These are phyloP conservation scores for Luffa aegyptiaca DNA, from an alignment of 306 rosid genomes.

Conservation along the genomic window DNA sequence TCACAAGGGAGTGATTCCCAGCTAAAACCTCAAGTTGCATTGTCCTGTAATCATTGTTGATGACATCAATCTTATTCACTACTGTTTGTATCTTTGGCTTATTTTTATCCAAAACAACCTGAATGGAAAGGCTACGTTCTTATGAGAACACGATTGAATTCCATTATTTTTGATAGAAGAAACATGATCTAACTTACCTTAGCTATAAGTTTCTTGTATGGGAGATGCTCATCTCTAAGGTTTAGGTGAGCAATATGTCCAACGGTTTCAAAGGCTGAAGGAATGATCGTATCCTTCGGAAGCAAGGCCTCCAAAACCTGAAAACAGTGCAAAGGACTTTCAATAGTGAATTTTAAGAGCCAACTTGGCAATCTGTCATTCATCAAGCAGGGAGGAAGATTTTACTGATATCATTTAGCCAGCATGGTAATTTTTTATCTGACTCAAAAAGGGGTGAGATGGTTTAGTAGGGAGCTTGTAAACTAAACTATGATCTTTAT, in stretches of 20 bases:
- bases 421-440: neutral
- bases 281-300: constrained; percentile 61
- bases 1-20: constrained; percentile 89
- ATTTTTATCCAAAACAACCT: constrained; percentile 90
- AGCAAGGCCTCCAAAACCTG: constrained; percentile 77
- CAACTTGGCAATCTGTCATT: neutral
- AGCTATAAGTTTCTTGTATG: constrained; percentile 76
- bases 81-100: constrained; percentile 83
- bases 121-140: constrained; percentile 20
- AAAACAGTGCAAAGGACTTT: constrained; percentile 17
- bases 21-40: constrained; percentile 96
- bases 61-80: constrained; percentile 71
- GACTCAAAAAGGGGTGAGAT: neutral
- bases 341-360: neutral
- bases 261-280: constrained; percentile 74
- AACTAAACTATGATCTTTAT: neutral
- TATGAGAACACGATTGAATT: constrained; percentile 9
- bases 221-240: constrained; percentile 77
- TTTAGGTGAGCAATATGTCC: constrained; percentile 93
- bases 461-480: neutral
- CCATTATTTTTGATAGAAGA: neutral
- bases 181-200: constrained; percentile 36
- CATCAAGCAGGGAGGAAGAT: neutral
- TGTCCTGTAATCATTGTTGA: constrained; percentile 83
- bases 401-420: neutral